Conservation (phyloP, 2,329 filamentous ascomycete species). For the Neurospora crassa region DNA sequence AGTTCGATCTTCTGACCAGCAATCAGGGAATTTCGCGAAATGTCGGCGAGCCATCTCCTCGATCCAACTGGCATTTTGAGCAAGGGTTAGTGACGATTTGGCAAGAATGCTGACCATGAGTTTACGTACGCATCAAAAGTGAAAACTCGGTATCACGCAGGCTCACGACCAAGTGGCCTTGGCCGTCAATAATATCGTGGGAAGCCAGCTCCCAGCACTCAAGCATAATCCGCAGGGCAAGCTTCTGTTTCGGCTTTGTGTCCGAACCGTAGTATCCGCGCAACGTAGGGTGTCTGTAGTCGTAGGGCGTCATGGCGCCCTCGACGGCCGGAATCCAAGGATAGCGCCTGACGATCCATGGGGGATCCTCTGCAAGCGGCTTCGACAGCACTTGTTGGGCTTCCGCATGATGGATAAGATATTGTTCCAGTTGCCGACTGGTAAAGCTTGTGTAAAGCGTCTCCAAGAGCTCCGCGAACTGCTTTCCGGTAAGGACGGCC, state of each 20-base stretch:
- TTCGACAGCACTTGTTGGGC: background rate
- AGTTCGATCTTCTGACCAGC: slow-evolving; percentile 30
- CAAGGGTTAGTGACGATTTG: slow-evolving; percentile 4
- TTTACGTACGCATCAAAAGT: slow-evolving; percentile 35
- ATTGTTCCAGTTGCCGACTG: slow-evolving; percentile 32
- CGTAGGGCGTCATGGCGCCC: slow-evolving; percentile 3
- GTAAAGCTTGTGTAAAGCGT: slow-evolving; percentile 37
- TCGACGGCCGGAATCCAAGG: slow-evolving; percentile 31
- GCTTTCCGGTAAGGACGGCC: slow-evolving; percentile 26
- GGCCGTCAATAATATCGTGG: slow-evolving; percentile 32
- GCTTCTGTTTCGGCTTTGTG: slow-evolving; percentile 29
- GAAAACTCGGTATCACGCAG: slow-evolving; percentile 31
- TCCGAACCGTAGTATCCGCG: slow-evolving; percentile 21
- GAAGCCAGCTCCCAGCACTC: slow-evolving; percentile 41
- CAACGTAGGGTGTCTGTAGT: slow-evolving; percentile 16
- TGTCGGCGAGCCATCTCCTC: slow-evolving; percentile 24
- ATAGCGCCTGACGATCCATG: slow-evolving; percentile 33
- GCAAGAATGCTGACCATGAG: background rate
- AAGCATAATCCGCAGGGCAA: slow-evolving; percentile 35
- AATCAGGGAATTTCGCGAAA: slow-evolving; percentile 23
- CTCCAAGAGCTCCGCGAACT: slow-evolving; percentile 32
- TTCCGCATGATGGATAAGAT: slow-evolving; percentile 22
- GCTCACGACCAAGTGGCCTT: slow-evolving; percentile 31
- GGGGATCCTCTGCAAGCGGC: slow-evolving; percentile 5
- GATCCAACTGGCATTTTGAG: slow-evolving; percentile 22